Evolutionary conservation across 768 basidiomycete species (phyloP).

Genomic region (Auriscalpium microsporum): DNA sequence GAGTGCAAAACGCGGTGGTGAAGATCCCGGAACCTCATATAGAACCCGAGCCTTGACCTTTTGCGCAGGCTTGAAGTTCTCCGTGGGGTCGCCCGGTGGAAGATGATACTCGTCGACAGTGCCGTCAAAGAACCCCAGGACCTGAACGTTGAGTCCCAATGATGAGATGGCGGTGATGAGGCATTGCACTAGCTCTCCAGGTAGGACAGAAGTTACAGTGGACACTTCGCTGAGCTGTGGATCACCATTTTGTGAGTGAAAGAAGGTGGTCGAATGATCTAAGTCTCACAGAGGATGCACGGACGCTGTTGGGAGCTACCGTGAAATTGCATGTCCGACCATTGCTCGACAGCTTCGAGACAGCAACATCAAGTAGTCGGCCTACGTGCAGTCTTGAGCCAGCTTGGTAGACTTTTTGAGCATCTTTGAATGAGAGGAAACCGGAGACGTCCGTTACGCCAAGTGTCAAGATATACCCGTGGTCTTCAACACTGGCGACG

Average conservation of each 20-base stretch:
- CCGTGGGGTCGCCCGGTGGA: constrained; percentile 31
- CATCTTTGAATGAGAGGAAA: constrained; percentile 77
- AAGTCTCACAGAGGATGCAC: constrained; percentile 45
- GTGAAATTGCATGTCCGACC: constrained; percentile 72
- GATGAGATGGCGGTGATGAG: constrained; percentile 71
- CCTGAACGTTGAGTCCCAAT: constrained; percentile 76
- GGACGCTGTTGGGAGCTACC: constrained; percentile 39
- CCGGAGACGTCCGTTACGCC: constrained; percentile 74
- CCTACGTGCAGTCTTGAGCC: constrained; percentile 46
- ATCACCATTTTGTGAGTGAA: not conserved
- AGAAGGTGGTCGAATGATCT: not conserved
- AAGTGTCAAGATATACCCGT: constrained; percentile 86
- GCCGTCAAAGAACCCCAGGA: constrained; percentile 88
- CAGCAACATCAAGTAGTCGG: constrained; percentile 55
- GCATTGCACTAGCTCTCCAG: constrained; percentile 75
- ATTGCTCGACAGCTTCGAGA: constrained; percentile 63
- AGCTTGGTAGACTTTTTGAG: constrained; percentile 31
- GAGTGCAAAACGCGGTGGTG: constrained; percentile 80
- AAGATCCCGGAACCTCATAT: constrained; percentile 60
- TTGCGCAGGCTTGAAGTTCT: constrained; percentile 52
- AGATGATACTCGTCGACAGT: constrained; percentile 82
- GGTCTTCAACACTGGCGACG: constrained; percentile 84
- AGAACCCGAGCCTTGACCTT: constrained; percentile 81
- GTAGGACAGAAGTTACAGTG: constrained; percentile 74
- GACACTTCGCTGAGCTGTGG: constrained; percentile 66